Conservation (phyloP, 1,284 basidiomycete species). For the Cutaneotrichosporon arboriforme region DNA sequence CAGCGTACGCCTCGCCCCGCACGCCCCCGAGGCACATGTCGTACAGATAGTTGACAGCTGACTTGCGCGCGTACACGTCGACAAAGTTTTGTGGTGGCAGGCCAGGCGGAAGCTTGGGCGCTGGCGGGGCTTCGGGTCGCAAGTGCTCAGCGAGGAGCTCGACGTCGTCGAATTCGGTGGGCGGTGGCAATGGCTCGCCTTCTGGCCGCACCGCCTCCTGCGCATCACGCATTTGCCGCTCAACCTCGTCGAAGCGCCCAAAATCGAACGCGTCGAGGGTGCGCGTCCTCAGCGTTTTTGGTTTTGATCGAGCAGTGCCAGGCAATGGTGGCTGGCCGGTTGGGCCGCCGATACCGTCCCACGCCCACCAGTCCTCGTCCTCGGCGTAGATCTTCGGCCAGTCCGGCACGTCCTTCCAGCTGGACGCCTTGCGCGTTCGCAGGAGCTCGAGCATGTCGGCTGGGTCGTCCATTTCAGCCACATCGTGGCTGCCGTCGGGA, state of each 20-base stretch:
- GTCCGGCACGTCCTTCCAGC: slow-evolving; percentile 24
- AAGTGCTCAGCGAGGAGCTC: slow-evolving; percentile 31
- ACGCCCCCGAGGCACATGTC: slow-evolving; percentile 31
- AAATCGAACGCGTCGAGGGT: slow-evolving; percentile 25
- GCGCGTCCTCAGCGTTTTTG: slow-evolving; percentile 20
- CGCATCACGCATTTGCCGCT: slow-evolving; percentile 5
- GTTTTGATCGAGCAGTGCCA: slow-evolving; percentile 13
- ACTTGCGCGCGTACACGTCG: slow-evolving; percentile 30
- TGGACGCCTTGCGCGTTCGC: slow-evolving; percentile 5
- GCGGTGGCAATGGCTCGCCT: not conserved
- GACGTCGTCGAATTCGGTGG: slow-evolving; percentile 15
- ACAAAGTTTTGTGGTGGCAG: slow-evolving; percentile 19
- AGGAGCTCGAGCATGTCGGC: slow-evolving; percentile 24
- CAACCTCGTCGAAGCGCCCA: slow-evolving; percentile 34
- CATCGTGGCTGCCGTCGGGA: slow-evolving; percentile 37
- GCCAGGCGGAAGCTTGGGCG: not conserved
- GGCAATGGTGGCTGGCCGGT: slow-evolving; percentile 32
- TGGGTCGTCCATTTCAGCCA: slow-evolving; percentile 45
- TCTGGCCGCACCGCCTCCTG: not conserved
- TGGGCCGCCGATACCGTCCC: slow-evolving; percentile 30
- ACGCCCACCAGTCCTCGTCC: slow-evolving; percentile 38
- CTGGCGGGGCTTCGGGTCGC: slow-evolving; percentile 12
- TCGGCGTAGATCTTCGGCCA: slow-evolving; percentile 30
- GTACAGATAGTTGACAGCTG: slow-evolving; percentile 25
- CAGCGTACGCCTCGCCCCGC: slow-evolving; percentile 40